These are phyloP conservation scores for Colletotrichum sp. DNA, from an alignment of 2,329 filamentous ascomycete genomes.

Conservation along the genomic window DNA sequence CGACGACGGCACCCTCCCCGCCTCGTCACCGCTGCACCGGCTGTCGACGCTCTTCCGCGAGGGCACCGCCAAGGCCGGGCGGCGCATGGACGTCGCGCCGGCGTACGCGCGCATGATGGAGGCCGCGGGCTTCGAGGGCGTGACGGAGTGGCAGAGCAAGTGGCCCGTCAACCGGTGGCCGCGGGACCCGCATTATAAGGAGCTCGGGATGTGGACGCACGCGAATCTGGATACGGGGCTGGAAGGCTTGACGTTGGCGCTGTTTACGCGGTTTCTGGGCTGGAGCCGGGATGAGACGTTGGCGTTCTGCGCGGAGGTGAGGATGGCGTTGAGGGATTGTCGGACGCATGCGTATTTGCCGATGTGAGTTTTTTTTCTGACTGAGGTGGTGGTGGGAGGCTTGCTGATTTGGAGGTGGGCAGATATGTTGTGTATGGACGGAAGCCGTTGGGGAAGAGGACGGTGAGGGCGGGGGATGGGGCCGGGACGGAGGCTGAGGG, in stretches of 20 bases:
- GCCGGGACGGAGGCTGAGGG: not conserved
- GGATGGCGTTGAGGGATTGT: constrained; percentile 25
- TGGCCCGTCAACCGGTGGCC: constrained; percentile 42
- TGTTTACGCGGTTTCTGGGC: constrained; percentile 39
- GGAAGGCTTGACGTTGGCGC: constrained; percentile 37
- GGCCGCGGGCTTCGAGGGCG: constrained; percentile 37
- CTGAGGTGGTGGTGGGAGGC: not conserved
- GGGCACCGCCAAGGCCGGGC: constrained; percentile 30
- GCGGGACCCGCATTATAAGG: constrained; percentile 35
- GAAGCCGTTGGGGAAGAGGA: not conserved
- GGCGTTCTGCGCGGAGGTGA: constrained; percentile 26
- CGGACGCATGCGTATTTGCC: constrained; percentile 29
- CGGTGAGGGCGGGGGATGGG: not conserved
- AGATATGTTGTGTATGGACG: constrained; percentile 16
- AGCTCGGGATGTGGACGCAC: constrained; percentile 33
- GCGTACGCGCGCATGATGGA: constrained; percentile 28
- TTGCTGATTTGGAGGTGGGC: not conserved
- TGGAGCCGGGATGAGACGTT: constrained; percentile 35
- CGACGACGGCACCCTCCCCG: constrained; percentile 34
- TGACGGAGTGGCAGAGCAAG: constrained; percentile 32
- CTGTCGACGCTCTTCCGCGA: constrained; percentile 34
- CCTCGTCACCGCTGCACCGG: constrained; percentile 28
- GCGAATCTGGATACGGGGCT: constrained; percentile 34
- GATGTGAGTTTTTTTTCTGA: constrained; percentile 2
- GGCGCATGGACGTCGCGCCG: constrained; percentile 30